Percentiles rank a stretch among this genome's conserved stretches.
Conservation (phyloP, 2,329 filamentous ascomycete genomes). For the Ophiostoma pallidulum region DNA sequence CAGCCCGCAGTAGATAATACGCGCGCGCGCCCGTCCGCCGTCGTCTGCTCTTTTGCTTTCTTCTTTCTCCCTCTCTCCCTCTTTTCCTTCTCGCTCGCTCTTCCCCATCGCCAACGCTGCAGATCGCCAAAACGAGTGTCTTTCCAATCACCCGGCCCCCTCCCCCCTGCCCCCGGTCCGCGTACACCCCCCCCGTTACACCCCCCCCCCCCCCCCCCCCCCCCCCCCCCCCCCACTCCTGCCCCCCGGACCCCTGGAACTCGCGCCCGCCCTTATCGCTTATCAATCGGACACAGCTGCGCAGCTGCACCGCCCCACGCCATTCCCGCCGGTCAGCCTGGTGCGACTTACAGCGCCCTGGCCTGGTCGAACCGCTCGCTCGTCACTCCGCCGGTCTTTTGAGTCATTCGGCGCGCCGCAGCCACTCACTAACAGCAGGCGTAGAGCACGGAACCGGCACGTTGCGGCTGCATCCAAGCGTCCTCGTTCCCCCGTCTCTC, state of each 20-base stretch:
- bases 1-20: slow-evolving; percentile 1
- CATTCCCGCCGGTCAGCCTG: neutral
- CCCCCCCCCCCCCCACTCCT: too few relatives aligned
- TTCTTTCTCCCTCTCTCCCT: neutral
- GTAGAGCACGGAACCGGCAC: too few relatives aligned
- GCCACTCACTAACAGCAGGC: too few relatives aligned
- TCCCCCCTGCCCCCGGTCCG: too few relatives aligned
- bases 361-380: neutral
- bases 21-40: neutral
- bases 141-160: too few relatives aligned
- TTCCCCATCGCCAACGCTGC: neutral
- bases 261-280: neutral
- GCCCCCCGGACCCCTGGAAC: too few relatives aligned
- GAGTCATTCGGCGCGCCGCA: slow-evolving; percentile 3
- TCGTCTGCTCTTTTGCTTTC: neutral
- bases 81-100: neutral
- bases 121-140: neutral
- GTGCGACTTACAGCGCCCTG: too few relatives aligned
- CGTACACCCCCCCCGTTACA: too few relatives aligned
- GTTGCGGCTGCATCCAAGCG: too few relatives aligned
- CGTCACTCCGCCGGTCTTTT: neutral
- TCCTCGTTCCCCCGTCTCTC: too few relatives aligned
- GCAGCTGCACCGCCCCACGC: neutral
- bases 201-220: too few relatives aligned
- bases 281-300: neutral